Percentiles rank a stretch among this genome's conserved stretches.
These are phyloP conservation scores for Apiospora phragmitis DNA, from an alignment of 2,329 filamentous ascomycete genomes.

Conservation along the genomic window DNA sequence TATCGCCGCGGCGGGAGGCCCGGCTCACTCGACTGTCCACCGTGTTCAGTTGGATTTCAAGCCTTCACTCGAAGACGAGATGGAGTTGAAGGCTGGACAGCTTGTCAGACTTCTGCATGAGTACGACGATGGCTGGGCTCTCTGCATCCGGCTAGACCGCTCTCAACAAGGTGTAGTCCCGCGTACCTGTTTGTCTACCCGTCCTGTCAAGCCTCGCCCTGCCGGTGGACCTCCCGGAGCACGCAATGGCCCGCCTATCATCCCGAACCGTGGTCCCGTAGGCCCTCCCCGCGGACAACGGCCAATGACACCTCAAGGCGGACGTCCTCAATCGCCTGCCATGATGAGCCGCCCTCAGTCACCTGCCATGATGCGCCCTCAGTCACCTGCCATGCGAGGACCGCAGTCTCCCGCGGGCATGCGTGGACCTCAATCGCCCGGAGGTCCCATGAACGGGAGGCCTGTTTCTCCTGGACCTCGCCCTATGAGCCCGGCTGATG, in stretches of 20 bases:
- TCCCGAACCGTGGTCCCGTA: conserved; percentile 35
- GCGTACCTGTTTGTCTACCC: conserved; percentile 87
- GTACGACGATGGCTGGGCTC: conserved; percentile 98
- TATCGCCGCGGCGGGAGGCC: conserved; percentile 63
- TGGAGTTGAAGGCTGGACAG: conserved; percentile 78
- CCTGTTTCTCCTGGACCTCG: conserved; percentile 25
- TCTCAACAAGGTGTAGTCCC: conserved; percentile 92
- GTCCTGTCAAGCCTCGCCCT: conserved; percentile 83
- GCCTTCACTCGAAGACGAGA: conserved; percentile 89
- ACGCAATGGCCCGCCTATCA: conserved; percentile 55
- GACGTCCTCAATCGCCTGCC: conserved; percentile 19
- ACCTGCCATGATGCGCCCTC: conserved; percentile 35
- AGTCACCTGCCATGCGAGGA: conserved; percentile 36
- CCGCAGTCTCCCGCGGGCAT: conserved; percentile 15
- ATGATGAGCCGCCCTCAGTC: conserved; percentile 27
- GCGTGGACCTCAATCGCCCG: conserved; percentile 15
- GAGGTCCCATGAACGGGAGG: conserved; percentile 14
- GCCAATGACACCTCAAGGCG: conserved; percentile 41
- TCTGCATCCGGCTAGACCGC: conserved; percentile 87
- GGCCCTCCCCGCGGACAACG: conserved; percentile 36
- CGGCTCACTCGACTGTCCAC: conserved; percentile 68
- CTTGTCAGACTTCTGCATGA: conserved; percentile 89
- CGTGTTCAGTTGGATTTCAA: conserved; percentile 93
- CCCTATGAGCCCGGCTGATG: conserved; percentile 31
- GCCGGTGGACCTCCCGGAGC: conserved; percentile 44